Base-by-base conservation (phyloP, 192 early-diverging fungal species). In the Podila epicladia region DNA sequence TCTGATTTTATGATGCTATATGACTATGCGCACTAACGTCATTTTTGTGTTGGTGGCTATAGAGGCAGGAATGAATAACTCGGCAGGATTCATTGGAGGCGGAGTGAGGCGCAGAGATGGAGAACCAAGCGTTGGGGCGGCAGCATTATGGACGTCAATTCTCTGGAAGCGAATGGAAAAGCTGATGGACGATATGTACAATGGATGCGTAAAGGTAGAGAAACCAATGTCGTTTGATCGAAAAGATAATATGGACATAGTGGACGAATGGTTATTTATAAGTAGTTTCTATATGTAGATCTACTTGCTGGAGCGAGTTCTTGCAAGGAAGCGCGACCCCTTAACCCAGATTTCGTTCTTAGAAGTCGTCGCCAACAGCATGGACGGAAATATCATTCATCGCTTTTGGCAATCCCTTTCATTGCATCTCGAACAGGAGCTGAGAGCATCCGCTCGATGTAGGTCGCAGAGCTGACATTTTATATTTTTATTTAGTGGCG, bases 371-470 rank as follows among this genome's bases (percentile, higher is more conserved):
- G 63, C 83, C 17, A 88, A 83, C 57, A 84, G 72, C 28, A 75
- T 88, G 67, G 88, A 87, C 26, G 80, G 85, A 48, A 84, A 84
- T 9, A 79, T 90, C 63, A 82, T 90, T 0, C 85, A 86, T 60
- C 78, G 86, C 38, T 90, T 88, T 58, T 90, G 88, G 88, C 75
- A 85, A 29, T 71, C 80, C 9, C 37, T 90, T 13, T 90, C 88
- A 19, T 66, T 68, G 15, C 87, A 85, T 64, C 84, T 90, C 50
- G 88, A 88, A 62, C 80, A 75, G 57, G 88, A 88, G 60, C 65
- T 90, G 24, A 88, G 84, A 38, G 83, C 85, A 20, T 75, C 87
- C 11, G 87, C 84, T 9, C 84, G 86, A 83, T 86, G 86, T 86
- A 82, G 13, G 17, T 62, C n/a, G 24, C 48, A 3, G 17, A 5